Evolutionary conservation across 192 early-diverging fungal species (phyloP).

Genomic region (Entophlyctis helioformis): DNA sequence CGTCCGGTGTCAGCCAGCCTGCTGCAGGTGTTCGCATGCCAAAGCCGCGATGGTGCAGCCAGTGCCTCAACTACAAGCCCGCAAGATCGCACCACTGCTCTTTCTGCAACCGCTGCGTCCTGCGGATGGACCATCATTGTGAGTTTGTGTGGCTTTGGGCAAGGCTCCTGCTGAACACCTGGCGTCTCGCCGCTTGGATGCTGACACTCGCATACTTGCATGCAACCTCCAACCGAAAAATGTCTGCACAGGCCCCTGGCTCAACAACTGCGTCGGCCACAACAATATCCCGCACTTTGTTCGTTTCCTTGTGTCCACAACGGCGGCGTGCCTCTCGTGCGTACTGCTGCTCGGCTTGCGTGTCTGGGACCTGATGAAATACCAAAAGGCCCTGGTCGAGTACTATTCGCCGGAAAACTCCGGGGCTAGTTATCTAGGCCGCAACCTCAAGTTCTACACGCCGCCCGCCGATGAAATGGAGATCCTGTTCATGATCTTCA

Average conservation of each 20-base stretch:
- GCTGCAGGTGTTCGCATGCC: too few species aligned
- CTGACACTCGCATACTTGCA: neutral
- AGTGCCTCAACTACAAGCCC: slow-evolving; percentile 31
- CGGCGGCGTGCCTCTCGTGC: slow-evolving; percentile 39
- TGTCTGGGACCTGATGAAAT: slow-evolving; percentile 27
- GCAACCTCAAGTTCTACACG: slow-evolving; percentile 22
- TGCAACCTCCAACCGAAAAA: too few species aligned
- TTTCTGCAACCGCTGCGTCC: slow-evolving; percentile 32
- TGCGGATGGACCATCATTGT: slow-evolving; percentile 51
- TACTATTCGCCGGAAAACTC: neutral
- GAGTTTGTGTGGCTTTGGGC: neutral
- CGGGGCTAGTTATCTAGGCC: neutral
- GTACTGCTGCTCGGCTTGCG: slow-evolving; percentile 39
- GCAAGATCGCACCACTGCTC: slow-evolving; percentile 39
- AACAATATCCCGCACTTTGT: slow-evolving; percentile 62
- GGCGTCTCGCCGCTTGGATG: neutral
- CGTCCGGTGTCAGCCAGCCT: too few species aligned
- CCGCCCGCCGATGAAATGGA: slow-evolving; percentile 46
- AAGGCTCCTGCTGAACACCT: neutral
- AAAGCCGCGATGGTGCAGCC: slow-evolving; percentile 32
- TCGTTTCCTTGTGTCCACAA: slow-evolving; percentile 66
- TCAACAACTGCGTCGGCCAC: slow-evolving; percentile 76
- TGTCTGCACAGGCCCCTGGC: slow-evolving; percentile 60
- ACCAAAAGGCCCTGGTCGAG: slow-evolving; percentile 20
- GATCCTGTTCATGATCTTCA: slow-evolving; percentile 60